Evolutionary conservation across 768 basidiomycete genomes (phyloP), one percentile per base, ranked within the genome.

Genomic region (Pulveroboletus ravenelii): DNA sequence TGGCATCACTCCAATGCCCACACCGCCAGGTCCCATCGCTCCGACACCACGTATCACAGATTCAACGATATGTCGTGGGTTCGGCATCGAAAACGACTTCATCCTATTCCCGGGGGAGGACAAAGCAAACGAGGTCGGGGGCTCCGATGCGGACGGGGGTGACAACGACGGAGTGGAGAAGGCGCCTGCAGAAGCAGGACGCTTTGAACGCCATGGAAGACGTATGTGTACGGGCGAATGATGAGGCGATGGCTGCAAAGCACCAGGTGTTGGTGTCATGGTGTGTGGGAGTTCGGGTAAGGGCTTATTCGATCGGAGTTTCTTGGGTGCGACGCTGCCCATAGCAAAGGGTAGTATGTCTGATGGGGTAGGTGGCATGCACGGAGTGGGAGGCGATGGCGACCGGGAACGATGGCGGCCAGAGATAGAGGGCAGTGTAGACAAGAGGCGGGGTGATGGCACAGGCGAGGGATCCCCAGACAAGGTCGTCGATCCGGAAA

Each of bases 21-120:
- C 15, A 35, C 50, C 45, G 2, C 49, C 20, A 6, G 52, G 20
- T 23, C 52, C 53, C 14, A 75, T 72, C 29, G 69, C 68, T 31
- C 69, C 68, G 3, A 78, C 76, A 1, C 77, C 74, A 43, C 71
- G 76, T 29, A 79, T 51, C 25, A 75, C 66, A 48, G 76, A 74
- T 2, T 64, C 66, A 18, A 67, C 47, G 15, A 68, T 37, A 38
- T 66, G 58, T n/a, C 57, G 54, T 6, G 66, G 43, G 15, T 25
- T 51, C 20, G 57, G 40, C 2, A 54, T 47, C 6, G 55, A 48
- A 39, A 62, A 52, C 5, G 60, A 47, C 30, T 49, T 61, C 36
- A 55, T 65, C 13, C 49, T 6, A 17, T 45, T 50, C 9, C 45
- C 27, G 2, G 55, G 51, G 3, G 41, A 36, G 18, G 59, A 48